Conservation (phyloP, 2,329 filamentous ascomycete genomes). For the Fusarium coicis region DNA sequence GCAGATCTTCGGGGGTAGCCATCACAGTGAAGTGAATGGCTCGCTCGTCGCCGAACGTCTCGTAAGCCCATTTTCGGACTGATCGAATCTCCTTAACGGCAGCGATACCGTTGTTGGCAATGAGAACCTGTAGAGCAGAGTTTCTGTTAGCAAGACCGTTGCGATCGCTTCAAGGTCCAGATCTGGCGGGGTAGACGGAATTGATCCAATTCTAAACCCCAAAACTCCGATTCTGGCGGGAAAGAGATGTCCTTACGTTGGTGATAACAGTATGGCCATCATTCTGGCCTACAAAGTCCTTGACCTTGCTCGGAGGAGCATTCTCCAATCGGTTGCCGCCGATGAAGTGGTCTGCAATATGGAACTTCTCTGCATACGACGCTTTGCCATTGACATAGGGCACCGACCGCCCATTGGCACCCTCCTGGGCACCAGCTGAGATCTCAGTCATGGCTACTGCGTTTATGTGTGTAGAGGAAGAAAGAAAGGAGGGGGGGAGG, state of each 20-base stretch:
- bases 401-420: conserved; percentile 60
- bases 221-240: background rate
- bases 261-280: conserved; percentile 98
- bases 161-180: background rate
- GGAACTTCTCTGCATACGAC: conserved; percentile 83
- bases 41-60: conserved; percentile 97
- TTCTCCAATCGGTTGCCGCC: conserved; percentile 89
- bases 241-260: conserved; percentile 72
- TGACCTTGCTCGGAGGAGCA: conserved; percentile 86
- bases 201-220: background rate
- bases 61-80: conserved; percentile 99
- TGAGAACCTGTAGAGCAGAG: conserved; percentile 76
- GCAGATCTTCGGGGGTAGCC: conserved; percentile 97
- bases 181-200: conserved; percentile 15
- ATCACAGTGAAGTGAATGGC: conserved; percentile 99
- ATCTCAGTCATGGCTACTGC: conserved; percentile 60
- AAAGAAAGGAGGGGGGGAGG: conserved; percentile 8
- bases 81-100: conserved; percentile 99
- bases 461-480: conserved; percentile 35
- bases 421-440: conserved; percentile 53
- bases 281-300: conserved; percentile 91
- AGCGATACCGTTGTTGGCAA: conserved; percentile 99
- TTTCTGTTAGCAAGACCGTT: conserved; percentile 24
- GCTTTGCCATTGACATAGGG: conserved; percentile 67
- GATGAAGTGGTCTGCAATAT: conserved; percentile 92